Conservation (phyloP, 1,284 basidiomycete genomes). For the Psilocybe mexicana region DNA sequence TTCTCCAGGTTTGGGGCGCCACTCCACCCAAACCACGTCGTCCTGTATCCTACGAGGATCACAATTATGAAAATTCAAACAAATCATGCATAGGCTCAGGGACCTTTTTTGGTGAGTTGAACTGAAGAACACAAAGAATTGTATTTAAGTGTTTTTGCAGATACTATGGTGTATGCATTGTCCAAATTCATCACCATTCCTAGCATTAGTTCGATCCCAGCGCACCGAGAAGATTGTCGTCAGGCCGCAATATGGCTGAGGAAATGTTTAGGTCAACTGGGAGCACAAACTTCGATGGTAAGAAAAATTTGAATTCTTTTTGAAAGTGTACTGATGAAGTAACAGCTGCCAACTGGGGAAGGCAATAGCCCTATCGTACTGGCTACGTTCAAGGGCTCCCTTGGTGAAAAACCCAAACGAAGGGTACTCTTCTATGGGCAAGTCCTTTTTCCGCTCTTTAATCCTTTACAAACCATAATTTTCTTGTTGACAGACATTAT, state of each 20-base stretch:
- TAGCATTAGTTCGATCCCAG: conserved; percentile 74
- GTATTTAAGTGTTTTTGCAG: conserved; percentile 31
- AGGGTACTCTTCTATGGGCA: conserved; percentile 88
- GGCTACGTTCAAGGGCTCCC: conserved; percentile 77
- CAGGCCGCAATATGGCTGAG: conserved; percentile 91
- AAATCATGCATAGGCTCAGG: conserved; percentile 24
- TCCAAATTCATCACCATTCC: conserved; percentile 87
- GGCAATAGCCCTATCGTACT: conserved; percentile 82
- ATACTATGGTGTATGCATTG: conserved; percentile 71
- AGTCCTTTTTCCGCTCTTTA: conserved; percentile 11
- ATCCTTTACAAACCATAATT: background rate
- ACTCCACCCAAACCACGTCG: conserved; percentile 31
- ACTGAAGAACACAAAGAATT: background rate
- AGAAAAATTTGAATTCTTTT: background rate
- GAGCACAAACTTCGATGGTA: conserved; percentile 77
- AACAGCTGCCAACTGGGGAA: conserved; percentile 66
- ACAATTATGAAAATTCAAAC: conserved; percentile 2
- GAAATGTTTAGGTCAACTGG: conserved; percentile 84
- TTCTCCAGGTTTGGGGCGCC: conserved; percentile 60
- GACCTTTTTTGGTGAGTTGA: conserved; percentile 22
- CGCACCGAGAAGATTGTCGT: conserved; percentile 84
- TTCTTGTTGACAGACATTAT: conserved; percentile 69
- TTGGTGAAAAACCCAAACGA: conserved; percentile 54
- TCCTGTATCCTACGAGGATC: conserved; percentile 13
- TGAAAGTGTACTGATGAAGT: background rate